Evolutionary conservation across 129 eudicot genomes (phyloP).

Genomic region (Flaveria bidentis): DNA sequence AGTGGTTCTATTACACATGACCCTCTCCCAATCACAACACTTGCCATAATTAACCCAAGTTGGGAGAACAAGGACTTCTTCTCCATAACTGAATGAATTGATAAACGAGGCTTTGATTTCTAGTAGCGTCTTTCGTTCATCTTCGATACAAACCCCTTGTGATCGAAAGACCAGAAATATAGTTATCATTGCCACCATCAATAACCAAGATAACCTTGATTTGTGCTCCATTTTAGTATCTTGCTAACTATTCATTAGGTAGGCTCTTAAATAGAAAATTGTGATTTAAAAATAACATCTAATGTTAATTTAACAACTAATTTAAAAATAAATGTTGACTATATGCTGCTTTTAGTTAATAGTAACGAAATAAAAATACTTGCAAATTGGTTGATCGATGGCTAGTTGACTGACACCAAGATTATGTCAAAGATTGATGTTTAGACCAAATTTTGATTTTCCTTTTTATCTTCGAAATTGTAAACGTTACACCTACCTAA

Average conservation of each 20-base stretch:
- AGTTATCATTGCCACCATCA: not conserved
- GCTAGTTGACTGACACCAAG: too few relatives aligned
- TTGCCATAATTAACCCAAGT: conserved; percentile 19
- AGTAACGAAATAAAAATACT: not conserved
- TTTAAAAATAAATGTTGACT: not conserved
- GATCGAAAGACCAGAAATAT: not conserved
- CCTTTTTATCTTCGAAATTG: too few relatives aligned
- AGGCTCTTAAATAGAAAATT: not conserved
- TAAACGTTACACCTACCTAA: too few relatives aligned
- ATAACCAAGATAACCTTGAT: conserved; percentile 2
- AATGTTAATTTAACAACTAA: not conserved
- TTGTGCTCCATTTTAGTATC: not conserved
- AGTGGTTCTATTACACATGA: conserved; percentile 10
- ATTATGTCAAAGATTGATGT: too few relatives aligned
- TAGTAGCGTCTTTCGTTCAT: conserved; percentile 11
- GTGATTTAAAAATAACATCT: not conserved
- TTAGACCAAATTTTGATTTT: too few relatives aligned
- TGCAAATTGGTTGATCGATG: too few relatives aligned
- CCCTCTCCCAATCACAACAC: conserved; percentile 33
- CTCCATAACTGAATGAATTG: conserved; percentile 5
- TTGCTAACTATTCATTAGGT: not conserved
- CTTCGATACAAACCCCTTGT: conserved; percentile 16
- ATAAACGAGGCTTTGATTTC: conserved; percentile 20
- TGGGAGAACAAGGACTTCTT: not conserved
- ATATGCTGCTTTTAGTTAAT: not conserved